A percentile compares a stretch with the other conserved stretches of the same genome.
Evolutionary conservation across 371 early-diverging fungal genomes (phyloP).

Genomic region (Paraphysoderma sedebokerense): DNA sequence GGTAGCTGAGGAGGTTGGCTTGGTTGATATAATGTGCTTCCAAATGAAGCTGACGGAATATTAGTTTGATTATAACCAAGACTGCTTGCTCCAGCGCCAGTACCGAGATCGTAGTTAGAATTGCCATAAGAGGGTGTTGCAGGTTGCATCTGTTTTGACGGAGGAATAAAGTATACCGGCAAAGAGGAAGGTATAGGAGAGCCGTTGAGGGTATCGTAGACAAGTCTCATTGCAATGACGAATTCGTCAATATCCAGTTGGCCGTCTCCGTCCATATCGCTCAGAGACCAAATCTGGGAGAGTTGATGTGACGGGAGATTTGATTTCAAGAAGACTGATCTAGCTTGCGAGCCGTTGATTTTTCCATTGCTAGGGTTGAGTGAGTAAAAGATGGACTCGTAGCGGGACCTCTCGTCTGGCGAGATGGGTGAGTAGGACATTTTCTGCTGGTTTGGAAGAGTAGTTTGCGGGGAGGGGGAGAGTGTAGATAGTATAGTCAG

Average conservation of each 20-base stretch:
- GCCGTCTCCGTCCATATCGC: conserved; percentile 24
- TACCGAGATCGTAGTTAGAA: background rate
- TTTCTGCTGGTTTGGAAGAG: too few relatives aligned
- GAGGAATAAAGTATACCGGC: background rate
- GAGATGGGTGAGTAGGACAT: too few relatives aligned
- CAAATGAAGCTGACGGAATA: too few relatives aligned
- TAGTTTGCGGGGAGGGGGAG: too few relatives aligned
- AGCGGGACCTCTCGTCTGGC: too few relatives aligned
- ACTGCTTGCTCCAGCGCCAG: background rate
- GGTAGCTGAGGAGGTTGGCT: too few relatives aligned
- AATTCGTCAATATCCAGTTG: conserved; percentile 29
- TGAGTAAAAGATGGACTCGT: too few relatives aligned
- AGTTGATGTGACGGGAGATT: conserved; percentile 16
- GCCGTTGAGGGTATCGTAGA: conserved; percentile 5
- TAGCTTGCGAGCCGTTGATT: background rate
- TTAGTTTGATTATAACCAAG: too few relatives aligned
- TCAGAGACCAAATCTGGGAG: conserved; percentile 28
- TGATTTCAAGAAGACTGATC: conserved; percentile 7
- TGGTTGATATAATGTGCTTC: too few relatives aligned
- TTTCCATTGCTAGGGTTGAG: too few relatives aligned
- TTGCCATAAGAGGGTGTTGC: background rate
- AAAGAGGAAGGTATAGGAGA: background rate
- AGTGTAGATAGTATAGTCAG: too few relatives aligned
- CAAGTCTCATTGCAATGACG: conserved; percentile 30
- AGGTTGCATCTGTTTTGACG: background rate